These are phyloP conservation scores for Sporisorium reilianum DNA, from an alignment of 1,284 basidiomycete species.

Conservation along the genomic window DNA sequence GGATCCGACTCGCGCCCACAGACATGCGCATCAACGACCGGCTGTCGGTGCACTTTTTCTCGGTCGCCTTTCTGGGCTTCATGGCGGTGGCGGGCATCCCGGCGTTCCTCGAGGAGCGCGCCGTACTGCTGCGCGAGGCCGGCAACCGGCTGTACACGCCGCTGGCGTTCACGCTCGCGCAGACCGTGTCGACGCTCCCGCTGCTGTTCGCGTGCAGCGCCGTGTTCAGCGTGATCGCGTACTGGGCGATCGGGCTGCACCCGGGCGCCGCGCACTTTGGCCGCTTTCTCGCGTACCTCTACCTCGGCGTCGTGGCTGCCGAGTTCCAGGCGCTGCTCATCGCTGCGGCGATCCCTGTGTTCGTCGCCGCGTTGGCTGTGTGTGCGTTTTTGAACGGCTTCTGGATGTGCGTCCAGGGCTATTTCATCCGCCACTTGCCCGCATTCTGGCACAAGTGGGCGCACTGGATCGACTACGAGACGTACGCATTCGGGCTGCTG, in stretches of 20 bases:
- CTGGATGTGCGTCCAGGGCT: too few relatives aligned
- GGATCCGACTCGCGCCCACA: slow-evolving; percentile 73
- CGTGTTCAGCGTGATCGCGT: slow-evolving; percentile 62
- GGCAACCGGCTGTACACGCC: slow-evolving; percentile 69
- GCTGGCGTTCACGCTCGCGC: slow-evolving; percentile 31
- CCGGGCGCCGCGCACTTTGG: slow-evolving; percentile 73
- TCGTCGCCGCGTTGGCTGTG: slow-evolving; percentile 77
- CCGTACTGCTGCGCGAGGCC: slow-evolving; percentile 70
- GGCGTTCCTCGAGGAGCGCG: slow-evolving; percentile 70
- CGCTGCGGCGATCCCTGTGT: slow-evolving; percentile 74
- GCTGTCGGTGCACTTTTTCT: slow-evolving; percentile 61
- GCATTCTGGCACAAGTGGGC: slow-evolving; percentile 76
- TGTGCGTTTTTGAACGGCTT: too few relatives aligned
- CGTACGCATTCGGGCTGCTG: slow-evolving; percentile 72
- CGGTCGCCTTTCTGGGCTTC: slow-evolving; percentile 76
- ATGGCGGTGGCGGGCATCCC: slow-evolving; percentile 71
- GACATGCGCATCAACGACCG: slow-evolving; percentile 70
- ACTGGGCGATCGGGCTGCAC: slow-evolving; percentile 73
- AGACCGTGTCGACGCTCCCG: slow-evolving; percentile 68
- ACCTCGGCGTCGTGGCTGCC: slow-evolving; percentile 75
- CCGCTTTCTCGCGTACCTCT: slow-evolving; percentile 74
- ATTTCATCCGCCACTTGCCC: too few relatives aligned
- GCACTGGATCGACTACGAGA: slow-evolving; percentile 71
- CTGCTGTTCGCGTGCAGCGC: slow-evolving; percentile 69
- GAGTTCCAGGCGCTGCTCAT: slow-evolving; percentile 75